phyloP scores from a whole-genome alignment of 345 rosid genomes.

The Combretum micranthum region DNA sequence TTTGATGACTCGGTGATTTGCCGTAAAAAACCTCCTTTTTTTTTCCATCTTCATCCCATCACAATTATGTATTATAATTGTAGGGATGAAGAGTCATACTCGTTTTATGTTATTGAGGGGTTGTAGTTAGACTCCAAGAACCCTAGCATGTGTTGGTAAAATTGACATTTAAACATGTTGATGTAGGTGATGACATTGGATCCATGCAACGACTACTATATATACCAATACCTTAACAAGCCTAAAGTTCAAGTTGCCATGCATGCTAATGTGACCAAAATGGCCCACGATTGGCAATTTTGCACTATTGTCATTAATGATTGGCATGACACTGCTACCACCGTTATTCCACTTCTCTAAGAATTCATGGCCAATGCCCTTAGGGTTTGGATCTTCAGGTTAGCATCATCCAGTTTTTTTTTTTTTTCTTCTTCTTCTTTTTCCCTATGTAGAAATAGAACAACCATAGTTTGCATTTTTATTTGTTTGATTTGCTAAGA shows the following conservation, averaged over 20 bases:
- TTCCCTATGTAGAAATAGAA: neutral
- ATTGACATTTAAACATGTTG: too few relatives aligned
- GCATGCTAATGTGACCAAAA: constrained; percentile 74
- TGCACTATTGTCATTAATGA: constrained; percentile 44
- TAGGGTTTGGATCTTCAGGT: constrained; percentile 72
- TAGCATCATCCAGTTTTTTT: neutral
- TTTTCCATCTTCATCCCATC: too few relatives aligned
- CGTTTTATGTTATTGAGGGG: too few relatives aligned
- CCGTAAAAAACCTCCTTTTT: too few relatives aligned
- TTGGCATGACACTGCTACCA: constrained; percentile 67
- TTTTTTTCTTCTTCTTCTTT: neutral
- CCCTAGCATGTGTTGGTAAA: too few relatives aligned
- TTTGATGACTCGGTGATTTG: too few relatives aligned
- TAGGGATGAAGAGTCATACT: neutral
- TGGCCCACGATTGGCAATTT: constrained; percentile 58
- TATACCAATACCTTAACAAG: constrained; percentile 61
- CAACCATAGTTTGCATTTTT: neutral
- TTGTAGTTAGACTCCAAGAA: too few relatives aligned
- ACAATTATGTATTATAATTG: too few relatives aligned
- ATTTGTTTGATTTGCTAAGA: too few relatives aligned
- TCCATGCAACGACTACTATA: constrained; percentile 65
- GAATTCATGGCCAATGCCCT: constrained; percentile 43
- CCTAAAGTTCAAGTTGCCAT: constrained; percentile 64
- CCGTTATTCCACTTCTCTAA: constrained; percentile 67
- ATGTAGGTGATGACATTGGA: constrained; percentile 43